These are phyloP conservation scores for Clonostachys solani DNA, from an alignment of 2,329 filamentous ascomycete species.

Conservation along the genomic window DNA sequence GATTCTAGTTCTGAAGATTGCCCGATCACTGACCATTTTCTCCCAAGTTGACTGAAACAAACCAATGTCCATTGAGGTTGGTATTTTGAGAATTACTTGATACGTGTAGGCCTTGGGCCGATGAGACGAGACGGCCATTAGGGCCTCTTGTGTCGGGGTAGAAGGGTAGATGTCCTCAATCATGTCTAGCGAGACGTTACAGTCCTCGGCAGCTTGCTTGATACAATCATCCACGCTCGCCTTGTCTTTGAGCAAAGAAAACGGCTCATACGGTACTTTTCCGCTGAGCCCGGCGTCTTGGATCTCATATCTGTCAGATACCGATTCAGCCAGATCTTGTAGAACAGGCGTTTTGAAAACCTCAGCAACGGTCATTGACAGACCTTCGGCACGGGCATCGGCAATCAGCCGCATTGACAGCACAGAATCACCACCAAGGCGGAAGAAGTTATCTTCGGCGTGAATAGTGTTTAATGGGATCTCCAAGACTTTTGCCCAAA, in stretches of 20 bases:
- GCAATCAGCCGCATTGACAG: neutral
- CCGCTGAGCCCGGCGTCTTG: too few relatives aligned
- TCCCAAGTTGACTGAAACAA: too few relatives aligned
- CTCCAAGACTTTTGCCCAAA: neutral
- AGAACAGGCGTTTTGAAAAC: neutral
- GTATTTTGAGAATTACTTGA: too few relatives aligned
- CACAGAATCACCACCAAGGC: slow-evolving; percentile 2
- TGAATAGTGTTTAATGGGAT: slow-evolving; percentile 1
- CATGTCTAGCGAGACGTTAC: neutral
- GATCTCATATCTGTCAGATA: too few relatives aligned
- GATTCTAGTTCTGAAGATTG: too few relatives aligned
- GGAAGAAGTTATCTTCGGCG: slow-evolving; percentile 7
- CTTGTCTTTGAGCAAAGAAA: too few relatives aligned
- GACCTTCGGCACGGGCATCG: too few relatives aligned
- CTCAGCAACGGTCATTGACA: neutral
- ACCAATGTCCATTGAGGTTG: too few relatives aligned
- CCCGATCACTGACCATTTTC: too few relatives aligned
- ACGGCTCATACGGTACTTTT: too few relatives aligned
- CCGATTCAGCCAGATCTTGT: too few relatives aligned
- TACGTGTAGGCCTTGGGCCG: neutral
- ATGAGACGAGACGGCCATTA: neutral
- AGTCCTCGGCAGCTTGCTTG: neutral
- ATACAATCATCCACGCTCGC: neutral
- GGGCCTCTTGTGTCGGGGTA: neutral
- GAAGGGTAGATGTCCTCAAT: neutral